Evolutionary conservation across 2,329 filamentous ascomycete species (phyloP).

Genomic region (Colletotrichum sp.): DNA sequence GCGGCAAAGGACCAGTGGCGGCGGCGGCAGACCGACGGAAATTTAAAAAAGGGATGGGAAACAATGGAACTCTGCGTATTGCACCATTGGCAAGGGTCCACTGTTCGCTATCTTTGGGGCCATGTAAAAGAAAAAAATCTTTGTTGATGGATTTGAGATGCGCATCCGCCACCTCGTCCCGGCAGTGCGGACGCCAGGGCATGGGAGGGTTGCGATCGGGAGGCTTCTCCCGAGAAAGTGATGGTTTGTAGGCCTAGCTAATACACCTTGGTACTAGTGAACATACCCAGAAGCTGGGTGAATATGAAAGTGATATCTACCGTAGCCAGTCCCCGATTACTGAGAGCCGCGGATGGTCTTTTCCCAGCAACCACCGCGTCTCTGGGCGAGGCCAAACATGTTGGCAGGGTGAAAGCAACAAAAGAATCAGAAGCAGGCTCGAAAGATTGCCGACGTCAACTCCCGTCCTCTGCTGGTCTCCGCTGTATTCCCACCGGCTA

Average conservation of each 20-base stretch:
- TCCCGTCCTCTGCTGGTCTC: conserved; percentile 11
- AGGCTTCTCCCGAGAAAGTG: neutral
- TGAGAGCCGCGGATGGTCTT: neutral
- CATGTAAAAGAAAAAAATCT: neutral
- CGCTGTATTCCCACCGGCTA: conserved; percentile 8
- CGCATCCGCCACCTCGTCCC: neutral
- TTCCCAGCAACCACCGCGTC: neutral
- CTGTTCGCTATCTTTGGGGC: neutral
- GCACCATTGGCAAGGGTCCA: conserved; percentile 5
- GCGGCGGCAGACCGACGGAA: neutral
- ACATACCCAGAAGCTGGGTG: neutral
- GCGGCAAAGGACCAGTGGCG: neutral
- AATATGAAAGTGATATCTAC: fast-evolving
- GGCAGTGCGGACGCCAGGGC: neutral
- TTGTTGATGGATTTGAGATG: neutral
- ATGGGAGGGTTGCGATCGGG: neutral
- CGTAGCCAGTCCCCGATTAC: neutral
- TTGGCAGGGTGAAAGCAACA: neutral
- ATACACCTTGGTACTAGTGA: neutral
- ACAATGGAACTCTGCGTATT: neutral
- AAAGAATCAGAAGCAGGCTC: neutral
- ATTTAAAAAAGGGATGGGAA: neutral
- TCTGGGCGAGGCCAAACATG: neutral
- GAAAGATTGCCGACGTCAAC: conserved; percentile 14
- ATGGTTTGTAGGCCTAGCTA: neutral